phyloP scores from a whole-genome alignment of 805 yeast species.

The Hanseniaspora hatyaiensis region DNA sequence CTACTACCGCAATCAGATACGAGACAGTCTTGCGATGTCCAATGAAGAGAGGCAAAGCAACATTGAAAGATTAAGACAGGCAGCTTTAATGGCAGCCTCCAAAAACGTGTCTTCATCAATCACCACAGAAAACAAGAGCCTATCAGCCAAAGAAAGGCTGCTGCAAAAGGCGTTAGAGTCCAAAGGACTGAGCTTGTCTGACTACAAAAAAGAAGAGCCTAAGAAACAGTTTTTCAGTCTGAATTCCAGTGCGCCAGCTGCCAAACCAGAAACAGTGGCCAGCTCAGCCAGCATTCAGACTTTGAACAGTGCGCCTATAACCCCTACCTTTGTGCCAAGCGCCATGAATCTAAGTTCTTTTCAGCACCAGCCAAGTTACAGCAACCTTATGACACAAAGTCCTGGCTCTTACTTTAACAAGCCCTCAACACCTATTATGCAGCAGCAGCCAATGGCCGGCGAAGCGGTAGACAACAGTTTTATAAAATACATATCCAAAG shows the following conservation, averaged over 20 bases:
- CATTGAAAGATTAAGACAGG: slow-evolving; percentile 23
- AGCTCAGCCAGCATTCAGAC: too few relatives aligned
- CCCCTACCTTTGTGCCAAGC: neutral
- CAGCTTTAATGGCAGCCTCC: slow-evolving; percentile 55
- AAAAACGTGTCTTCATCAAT: slow-evolving; percentile 5
- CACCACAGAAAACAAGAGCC: neutral
- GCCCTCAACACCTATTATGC: neutral
- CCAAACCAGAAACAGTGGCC: too few relatives aligned
- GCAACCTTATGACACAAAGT: neutral
- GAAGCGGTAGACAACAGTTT: neutral
- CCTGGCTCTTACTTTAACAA: neutral
- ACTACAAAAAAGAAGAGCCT: slow-evolving; percentile 5
- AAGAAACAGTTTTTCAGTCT: neutral
- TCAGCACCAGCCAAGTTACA: neutral
- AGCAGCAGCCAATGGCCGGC: neutral
- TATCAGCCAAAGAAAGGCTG: slow-evolving; percentile 4
- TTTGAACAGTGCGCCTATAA: slow-evolving; percentile 4
- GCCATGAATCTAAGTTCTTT: neutral
- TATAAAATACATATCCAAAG: neutral
- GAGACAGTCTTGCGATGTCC: too few relatives aligned
- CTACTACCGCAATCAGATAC: too few relatives aligned
- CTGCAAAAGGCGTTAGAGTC: slow-evolving; percentile 13
- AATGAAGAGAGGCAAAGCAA: slow-evolving; percentile 1
- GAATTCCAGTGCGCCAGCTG: neutral
- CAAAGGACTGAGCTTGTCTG: slow-evolving; percentile 2